Percentiles rank a stretch among this genome's conserved stretches.
Evolutionary conservation across 192 early-diverging fungal genomes (phyloP).

Genomic region (Pilaira anomala): DNA sequence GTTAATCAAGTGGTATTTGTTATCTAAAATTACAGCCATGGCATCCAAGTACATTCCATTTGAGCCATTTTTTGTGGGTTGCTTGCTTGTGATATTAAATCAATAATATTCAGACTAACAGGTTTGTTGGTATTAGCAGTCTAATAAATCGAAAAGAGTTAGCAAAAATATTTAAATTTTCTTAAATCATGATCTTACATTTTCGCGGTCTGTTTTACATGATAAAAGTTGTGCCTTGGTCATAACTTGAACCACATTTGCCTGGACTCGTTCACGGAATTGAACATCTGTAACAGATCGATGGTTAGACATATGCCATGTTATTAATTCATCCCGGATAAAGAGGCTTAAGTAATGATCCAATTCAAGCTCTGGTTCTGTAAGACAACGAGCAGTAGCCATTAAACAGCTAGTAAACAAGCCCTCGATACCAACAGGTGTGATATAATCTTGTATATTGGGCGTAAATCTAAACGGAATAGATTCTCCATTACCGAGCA

Average conservation of each 20-base stretch:
- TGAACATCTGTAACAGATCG: constrained; percentile 57
- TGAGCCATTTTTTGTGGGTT: constrained; percentile 91
- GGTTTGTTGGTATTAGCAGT: constrained; percentile 51
- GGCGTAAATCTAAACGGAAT: constrained; percentile 99
- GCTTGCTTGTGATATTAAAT: constrained; percentile 84
- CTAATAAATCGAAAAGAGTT: constrained; percentile 31
- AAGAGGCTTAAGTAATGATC: constrained; percentile 93
- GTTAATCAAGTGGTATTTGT: too few species aligned
- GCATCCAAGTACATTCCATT: constrained; percentile 95
- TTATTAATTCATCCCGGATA: constrained; percentile 90
- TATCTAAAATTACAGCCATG: constrained; percentile 72
- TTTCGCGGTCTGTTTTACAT: constrained; percentile 72
- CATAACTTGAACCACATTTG: constrained; percentile 71
- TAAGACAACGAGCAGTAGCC: constrained; percentile 80
- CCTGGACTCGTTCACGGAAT: constrained; percentile 62
- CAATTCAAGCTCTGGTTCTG: constrained; percentile 83
- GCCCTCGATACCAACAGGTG: constrained; percentile 90
- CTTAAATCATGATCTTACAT: too few species aligned
- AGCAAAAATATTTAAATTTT: not conserved
- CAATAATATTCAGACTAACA: constrained; percentile 83
- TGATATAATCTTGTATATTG: constrained; percentile 94
- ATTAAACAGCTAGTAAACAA: constrained; percentile 81
- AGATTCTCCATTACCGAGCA: constrained; percentile 71
- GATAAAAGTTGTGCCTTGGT: constrained; percentile 66
- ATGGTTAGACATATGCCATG: constrained; percentile 66